These are phyloP conservation scores for Yamadazyma sp. DNA, from an alignment of 1,139 yeast species.

Conservation along the genomic window DNA sequence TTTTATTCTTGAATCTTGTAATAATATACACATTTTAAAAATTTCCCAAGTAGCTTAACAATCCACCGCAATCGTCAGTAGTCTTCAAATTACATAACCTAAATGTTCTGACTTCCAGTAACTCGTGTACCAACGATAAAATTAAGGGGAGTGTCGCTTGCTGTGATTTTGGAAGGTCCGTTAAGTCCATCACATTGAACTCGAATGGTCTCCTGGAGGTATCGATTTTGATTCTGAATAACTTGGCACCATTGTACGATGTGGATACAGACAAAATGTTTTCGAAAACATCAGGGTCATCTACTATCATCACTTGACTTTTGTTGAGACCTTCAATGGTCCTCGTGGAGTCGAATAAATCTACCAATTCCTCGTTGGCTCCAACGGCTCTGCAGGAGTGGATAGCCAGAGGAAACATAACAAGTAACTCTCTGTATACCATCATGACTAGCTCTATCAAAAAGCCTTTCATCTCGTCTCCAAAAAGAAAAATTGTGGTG, in stretches of 20 bases:
- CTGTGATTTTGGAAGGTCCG: neutral
- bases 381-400: slow-evolving; percentile 22
- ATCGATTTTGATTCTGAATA: slow-evolving; percentile 4
- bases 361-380: slow-evolving; percentile 7
- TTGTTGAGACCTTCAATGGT: neutral
- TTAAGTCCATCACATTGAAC: slow-evolving; percentile 7
- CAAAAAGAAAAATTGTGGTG: slow-evolving; percentile 11
- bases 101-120: slow-evolving; percentile 5
- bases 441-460: slow-evolving; percentile 9
- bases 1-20: slow-evolving; percentile 2
- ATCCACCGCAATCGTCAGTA: slow-evolving; percentile 2
- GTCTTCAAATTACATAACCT: slow-evolving; percentile 5
- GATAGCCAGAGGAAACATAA: slow-evolving; percentile 9
- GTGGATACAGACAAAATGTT: slow-evolving; percentile 6
- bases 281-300: slow-evolving; percentile 13
- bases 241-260: slow-evolving; percentile 5
- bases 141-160: slow-evolving; percentile 2
- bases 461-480: slow-evolving; percentile 8
- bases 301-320: slow-evolving; percentile 17
- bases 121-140: neutral
- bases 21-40: slow-evolving; percentile 4
- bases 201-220: neutral
- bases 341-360: slow-evolving; percentile 14
- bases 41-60: slow-evolving; percentile 3
- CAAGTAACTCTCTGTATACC: slow-evolving; percentile 5